A percentile compares a stretch with the other conserved stretches of the same genome.
These are phyloP conservation scores for Alloteropsis angusta DNA, from an alignment of 202 grass and related monocot genomes.

Conservation along the genomic window DNA sequence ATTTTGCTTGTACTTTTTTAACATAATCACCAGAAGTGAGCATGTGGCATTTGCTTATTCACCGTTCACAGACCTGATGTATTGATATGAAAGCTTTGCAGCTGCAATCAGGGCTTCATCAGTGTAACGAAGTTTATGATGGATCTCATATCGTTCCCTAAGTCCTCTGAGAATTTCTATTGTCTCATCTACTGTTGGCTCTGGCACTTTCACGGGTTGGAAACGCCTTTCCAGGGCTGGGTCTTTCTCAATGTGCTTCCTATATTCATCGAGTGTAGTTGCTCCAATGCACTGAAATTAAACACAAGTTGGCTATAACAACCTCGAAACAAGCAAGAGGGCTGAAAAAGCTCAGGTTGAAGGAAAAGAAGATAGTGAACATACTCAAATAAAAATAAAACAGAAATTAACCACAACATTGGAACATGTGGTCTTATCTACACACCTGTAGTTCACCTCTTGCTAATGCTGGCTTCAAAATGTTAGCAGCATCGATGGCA, in stretches of 20 bases:
- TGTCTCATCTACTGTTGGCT: constrained; percentile 77
- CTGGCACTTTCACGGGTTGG: constrained; percentile 71
- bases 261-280: constrained; percentile 83
- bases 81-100: constrained; percentile 76
- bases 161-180: constrained; percentile 81
- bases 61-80: constrained; percentile 57
- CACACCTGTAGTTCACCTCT: constrained; percentile 84
- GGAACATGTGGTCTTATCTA: constrained; percentile 10
- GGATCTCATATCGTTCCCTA: constrained; percentile 70
- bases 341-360: not conserved
- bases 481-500: constrained; percentile 82
- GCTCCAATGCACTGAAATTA: constrained; percentile 71
- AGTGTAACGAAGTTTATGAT: constrained; percentile 77
- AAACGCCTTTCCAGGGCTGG: constrained; percentile 81
- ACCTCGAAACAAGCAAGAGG: not conserved
- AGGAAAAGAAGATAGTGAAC: not conserved
- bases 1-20: not conserved
- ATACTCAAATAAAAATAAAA: not conserved
- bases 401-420: not conserved
- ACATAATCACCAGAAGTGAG: not conserved
- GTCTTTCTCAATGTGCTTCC: constrained; percentile 85
- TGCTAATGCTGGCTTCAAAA: constrained; percentile 73
- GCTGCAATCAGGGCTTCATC: constrained; percentile 64
- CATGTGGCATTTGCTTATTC: not conserved
- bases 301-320: not conserved